These are phyloP conservation scores for Globisporangium parvum DNA, from an alignment of 352 stramenopile species.

Conservation along the genomic window DNA sequence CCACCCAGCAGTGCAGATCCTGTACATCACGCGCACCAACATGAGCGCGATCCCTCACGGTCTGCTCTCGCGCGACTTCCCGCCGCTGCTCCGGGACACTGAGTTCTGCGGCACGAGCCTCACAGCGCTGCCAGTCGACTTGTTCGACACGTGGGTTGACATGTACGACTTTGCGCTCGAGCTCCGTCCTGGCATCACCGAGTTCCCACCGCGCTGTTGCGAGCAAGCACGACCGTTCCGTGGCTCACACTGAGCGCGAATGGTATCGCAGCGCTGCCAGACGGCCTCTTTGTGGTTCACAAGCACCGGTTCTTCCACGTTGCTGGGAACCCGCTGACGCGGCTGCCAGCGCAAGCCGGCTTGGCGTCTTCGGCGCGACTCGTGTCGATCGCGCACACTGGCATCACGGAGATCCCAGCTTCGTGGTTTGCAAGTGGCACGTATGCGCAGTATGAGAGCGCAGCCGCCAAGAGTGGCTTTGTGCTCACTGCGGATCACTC, in stretches of 20 bases:
- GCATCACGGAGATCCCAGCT: neutral
- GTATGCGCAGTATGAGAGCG: neutral
- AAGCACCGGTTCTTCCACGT: slow-evolving; percentile 5
- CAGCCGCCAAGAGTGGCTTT: neutral
- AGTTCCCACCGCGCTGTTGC: slow-evolving; percentile 1
- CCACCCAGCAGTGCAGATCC: neutral
- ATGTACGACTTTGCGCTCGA: slow-evolving; percentile 7
- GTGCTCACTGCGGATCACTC: neutral
- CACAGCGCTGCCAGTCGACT: slow-evolving; percentile 6
- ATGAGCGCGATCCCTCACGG: slow-evolving; percentile 6
- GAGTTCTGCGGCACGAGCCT: slow-evolving; percentile 14
- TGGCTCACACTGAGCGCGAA: neutral
- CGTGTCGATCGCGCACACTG: neutral
- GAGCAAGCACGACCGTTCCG: no score
- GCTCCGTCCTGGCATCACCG: slow-evolving; percentile 6
- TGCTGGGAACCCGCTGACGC: slow-evolving; percentile 8
- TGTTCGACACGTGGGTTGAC: slow-evolving; percentile 8
- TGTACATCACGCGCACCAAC: neutral
- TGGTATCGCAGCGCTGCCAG: neutral
- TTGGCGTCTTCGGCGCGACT: neutral
- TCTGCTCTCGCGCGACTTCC: slow-evolving; percentile 2
- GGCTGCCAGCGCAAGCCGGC: slow-evolving; percentile 1
- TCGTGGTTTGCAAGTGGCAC: neutral
- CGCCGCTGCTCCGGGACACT: slow-evolving; percentile 5
- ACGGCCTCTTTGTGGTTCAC: slow-evolving; percentile 1